These are phyloP conservation scores for Neoboletus magnificus DNA, from an alignment of 768 basidiomycete genomes.

Conservation along the genomic window DNA sequence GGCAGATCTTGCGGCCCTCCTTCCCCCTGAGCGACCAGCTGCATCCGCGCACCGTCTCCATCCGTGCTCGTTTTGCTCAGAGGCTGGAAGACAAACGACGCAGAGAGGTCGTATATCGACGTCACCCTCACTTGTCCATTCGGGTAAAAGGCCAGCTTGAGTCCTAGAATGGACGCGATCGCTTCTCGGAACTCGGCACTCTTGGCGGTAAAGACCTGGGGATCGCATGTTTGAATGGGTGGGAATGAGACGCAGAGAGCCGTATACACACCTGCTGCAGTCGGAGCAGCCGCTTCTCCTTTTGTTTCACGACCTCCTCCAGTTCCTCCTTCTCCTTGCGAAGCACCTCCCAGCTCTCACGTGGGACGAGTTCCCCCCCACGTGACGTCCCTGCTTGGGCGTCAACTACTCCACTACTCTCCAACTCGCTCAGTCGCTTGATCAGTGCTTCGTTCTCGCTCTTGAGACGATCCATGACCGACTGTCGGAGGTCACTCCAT, in stretches of 20 bases:
- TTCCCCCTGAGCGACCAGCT: conserved; percentile 70
- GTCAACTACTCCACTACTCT: conserved; percentile 36
- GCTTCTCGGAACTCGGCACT: conserved; percentile 89
- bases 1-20: conserved; percentile 73
- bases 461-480: conserved; percentile 70
- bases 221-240: neutral
- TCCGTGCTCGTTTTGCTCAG: conserved; percentile 35
- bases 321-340: conserved; percentile 67
- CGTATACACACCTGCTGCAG: conserved; percentile 72
- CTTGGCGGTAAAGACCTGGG: conserved; percentile 78
- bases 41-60: conserved; percentile 54
- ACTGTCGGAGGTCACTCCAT: conserved; percentile 74
- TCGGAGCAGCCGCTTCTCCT: conserved; percentile 75
- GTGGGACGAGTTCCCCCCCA: conserved; percentile 52
- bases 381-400: conserved; percentile 14
- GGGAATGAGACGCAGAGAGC: neutral
- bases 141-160: conserved; percentile 88
- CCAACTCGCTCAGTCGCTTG: conserved; percentile 59
- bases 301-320: conserved; percentile 62
- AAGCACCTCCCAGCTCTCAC: conserved; percentile 75
- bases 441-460: conserved; percentile 84
- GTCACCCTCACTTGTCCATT: conserved; percentile 90
- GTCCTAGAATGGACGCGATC: conserved; percentile 83
- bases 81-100: conserved; percentile 86
- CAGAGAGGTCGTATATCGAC: conserved; percentile 82